phyloP scores from a whole-genome alignment of 2,329 filamentous ascomycete species.

The Trichoderma breve region DNA sequence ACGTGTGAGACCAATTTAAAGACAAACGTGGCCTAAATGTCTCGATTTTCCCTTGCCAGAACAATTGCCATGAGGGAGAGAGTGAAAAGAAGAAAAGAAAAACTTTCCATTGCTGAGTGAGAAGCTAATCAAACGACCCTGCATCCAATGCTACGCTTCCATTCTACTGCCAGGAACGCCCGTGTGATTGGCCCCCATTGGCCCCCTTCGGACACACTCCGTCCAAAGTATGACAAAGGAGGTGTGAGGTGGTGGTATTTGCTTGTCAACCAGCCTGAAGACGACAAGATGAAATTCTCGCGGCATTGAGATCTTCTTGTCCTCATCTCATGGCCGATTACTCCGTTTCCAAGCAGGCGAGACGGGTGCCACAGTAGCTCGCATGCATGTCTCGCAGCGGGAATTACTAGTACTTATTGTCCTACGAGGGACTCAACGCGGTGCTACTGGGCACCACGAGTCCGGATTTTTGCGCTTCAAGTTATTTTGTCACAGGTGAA shows the following conservation, averaged over 20 bases:
- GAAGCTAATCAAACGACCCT: slow-evolving; percentile 11
- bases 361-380: not conserved
- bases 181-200: not conserved
- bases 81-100: not conserved
- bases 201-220: not conserved
- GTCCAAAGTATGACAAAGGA: not conserved
- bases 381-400: slow-evolving; percentile 17
- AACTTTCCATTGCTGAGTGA: not conserved
- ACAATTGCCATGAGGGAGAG: not conserved
- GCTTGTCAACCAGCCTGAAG: not conserved
- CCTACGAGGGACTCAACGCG: not conserved
- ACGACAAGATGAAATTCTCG: not conserved
- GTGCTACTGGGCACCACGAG: not conserved
- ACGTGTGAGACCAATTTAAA: not conserved
- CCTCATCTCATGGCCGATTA: not conserved
- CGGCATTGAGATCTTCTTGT: not conserved
- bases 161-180: not conserved
- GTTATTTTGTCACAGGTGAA: not conserved
- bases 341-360: not conserved
- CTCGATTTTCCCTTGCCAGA: not conserved
- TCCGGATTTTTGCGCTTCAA: not conserved
- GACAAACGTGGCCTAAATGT: not conserved
- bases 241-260: not conserved
- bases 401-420: not conserved
- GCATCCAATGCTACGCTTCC: not conserved